Percentiles rank a stretch among this genome's conserved stretches.
phyloP scores from a whole-genome alignment of 306 rosid genomes.

The Gleditsia sinensis region DNA sequence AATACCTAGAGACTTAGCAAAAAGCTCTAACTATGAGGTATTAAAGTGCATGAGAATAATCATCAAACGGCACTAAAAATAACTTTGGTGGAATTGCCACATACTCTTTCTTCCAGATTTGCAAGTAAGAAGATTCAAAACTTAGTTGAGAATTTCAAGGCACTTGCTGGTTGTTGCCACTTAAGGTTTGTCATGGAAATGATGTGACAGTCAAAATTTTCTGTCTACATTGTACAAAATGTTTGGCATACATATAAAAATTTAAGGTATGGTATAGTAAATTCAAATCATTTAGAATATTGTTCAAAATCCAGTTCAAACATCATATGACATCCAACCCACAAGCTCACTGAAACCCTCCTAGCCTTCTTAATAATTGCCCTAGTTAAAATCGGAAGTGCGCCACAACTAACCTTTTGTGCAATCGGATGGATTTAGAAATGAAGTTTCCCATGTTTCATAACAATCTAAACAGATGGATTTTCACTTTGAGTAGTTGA shows the following conservation, averaged over 20 bases:
- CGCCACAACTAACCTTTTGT: not conserved
- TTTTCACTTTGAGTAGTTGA: not conserved
- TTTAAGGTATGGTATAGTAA: not conserved
- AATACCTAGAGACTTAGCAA: conserved; percentile 4
- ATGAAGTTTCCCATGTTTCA: not conserved
- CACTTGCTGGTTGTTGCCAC: not conserved
- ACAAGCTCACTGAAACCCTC: conserved; percentile 11
- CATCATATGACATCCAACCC: not conserved
- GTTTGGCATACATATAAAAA: conserved; percentile 5
- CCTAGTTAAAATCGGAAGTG: not conserved
- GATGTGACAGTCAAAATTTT: not conserved
- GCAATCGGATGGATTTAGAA: not conserved
- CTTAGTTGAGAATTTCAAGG: not conserved
- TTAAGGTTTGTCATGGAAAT: not conserved
- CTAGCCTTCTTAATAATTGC: not conserved
- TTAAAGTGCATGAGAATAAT: conserved; percentile 12
- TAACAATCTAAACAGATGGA: not conserved
- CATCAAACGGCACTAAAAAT: conserved; percentile 6
- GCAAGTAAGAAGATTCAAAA: not conserved
- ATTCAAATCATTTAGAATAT: not conserved
- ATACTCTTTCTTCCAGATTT: not conserved
- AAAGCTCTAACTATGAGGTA: not conserved
- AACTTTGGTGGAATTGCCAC: not conserved
- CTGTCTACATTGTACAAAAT: not conserved
- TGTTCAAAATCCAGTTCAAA: not conserved